Base-by-base conservation (phyloP, 768 basidiomycete species). In the Termitomyces sp. region DNA sequence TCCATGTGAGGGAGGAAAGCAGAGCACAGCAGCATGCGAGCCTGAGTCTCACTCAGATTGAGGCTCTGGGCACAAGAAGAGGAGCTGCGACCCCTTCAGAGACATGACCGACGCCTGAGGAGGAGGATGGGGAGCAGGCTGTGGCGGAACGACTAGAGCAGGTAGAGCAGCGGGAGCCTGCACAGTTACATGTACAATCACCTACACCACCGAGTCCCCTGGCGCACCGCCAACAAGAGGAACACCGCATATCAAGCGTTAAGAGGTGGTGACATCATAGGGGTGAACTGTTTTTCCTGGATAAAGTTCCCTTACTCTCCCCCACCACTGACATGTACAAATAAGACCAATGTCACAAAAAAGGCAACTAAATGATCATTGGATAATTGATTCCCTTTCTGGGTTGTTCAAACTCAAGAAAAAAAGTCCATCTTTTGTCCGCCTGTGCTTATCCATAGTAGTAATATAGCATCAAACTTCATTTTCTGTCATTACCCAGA, bases 211-310 rank as follows among this genome's bases (percentile, higher is more conserved):
- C 54, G 10, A 26, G 44, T 47, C 54, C 26, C 10, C 46, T 18
- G 28, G 44, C 47, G 22, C 47, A 20, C 22, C 28, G 36, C 37
- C 46, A 39, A 34, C 37, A 28, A 51, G 46, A 42, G 15, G 28
- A 24, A 15, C 54, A 55, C 6, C 57, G 56, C 7, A 33, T 52
- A 26, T 36, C 50, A 7, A 31, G 10, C 34, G 28, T 22, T 8
- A 58, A 47, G 13, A 36, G 54, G 55, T 61, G 64, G 56, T 70
- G 71, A 50, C 68, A 68, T 15, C 66, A 69, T 55, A 71, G 69
- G 28, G 70, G 70, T 54, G 72, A 70, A 8, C 69, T 67, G 18
- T 72, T 67, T 57, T 62, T 69, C 31, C 67, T 68, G 55, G 60
- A 69, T 54, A 39, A 64, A 65, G 16, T n/a, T n/a, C n/a, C n/a